These are phyloP conservation scores for Brassica nigra DNA, from an alignment of 345 rosid species.

Conservation along the genomic window DNA sequence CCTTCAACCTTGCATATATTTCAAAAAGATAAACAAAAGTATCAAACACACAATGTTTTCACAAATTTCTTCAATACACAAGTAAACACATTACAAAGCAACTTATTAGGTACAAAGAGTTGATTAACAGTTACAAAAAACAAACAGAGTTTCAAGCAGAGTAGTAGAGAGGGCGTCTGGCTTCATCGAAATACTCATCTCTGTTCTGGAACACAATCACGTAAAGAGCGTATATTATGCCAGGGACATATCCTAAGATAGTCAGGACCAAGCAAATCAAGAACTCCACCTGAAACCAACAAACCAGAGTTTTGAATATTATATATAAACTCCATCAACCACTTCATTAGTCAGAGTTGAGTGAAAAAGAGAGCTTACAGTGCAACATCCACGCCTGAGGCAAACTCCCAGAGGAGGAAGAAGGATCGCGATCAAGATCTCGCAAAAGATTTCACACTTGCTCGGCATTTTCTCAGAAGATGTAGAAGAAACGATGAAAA, in stretches of 20 bases:
- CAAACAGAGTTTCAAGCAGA: constrained; percentile 26
- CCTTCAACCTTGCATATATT: not conserved
- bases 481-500: not conserved
- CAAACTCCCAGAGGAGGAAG: constrained; percentile 93
- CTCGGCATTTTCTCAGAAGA: constrained; percentile 62
- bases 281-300: constrained; percentile 69
- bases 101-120: constrained; percentile 3
- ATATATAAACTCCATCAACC: not conserved
- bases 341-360: constrained; percentile 1
- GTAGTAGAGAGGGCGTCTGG: constrained; percentile 78
- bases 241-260: constrained; percentile 87
- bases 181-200: constrained; percentile 80
- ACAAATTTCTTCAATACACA: not conserved
- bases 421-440: constrained; percentile 74
- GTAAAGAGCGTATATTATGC: constrained; percentile 89
- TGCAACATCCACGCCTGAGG: constrained; percentile 87
- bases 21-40: not conserved
- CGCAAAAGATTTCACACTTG: constrained; percentile 68
- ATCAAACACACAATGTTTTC: not conserved
- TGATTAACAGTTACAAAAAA: not conserved
- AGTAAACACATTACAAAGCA: constrained; percentile 26
- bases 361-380: constrained; percentile 47
- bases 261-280: constrained; percentile 79
- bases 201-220: constrained; percentile 82
- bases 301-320: not conserved